phyloP scores from a whole-genome alignment of 2,329 filamentous ascomycete species.

The Fusarium goolgardi region DNA sequence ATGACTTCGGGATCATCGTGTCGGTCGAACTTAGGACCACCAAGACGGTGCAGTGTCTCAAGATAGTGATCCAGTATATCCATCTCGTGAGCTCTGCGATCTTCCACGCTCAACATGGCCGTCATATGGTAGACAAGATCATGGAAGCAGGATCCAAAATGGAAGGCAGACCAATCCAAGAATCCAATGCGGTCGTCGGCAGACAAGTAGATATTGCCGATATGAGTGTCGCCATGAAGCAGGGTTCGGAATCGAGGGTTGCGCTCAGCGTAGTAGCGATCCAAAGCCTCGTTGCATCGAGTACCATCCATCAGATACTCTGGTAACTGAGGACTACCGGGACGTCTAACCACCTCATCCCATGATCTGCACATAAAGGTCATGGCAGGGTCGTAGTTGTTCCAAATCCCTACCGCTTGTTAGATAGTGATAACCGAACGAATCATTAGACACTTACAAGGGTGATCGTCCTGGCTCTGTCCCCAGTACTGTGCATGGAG shows the following conservation, averaged over 20 bases:
- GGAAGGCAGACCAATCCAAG: constrained; percentile 57
- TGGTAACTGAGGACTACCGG: constrained; percentile 50
- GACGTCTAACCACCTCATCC: constrained; percentile 48
- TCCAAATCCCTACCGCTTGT: constrained; percentile 45
- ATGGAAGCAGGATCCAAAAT: constrained; percentile 57
- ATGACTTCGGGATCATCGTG: constrained; percentile 40
- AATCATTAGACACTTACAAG: constrained; percentile 25
- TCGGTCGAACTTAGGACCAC: constrained; percentile 32
- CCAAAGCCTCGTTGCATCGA: constrained; percentile 52
- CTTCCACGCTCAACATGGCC: constrained; percentile 53
- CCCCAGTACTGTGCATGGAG: constrained; percentile 55
- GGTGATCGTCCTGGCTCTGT: constrained; percentile 47
- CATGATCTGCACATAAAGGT: constrained; percentile 48
- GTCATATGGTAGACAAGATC: constrained; percentile 58
- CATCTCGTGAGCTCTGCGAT: constrained; percentile 56
- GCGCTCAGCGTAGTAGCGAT: constrained; percentile 52
- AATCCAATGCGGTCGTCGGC: constrained; percentile 52
- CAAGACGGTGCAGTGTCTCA: constrained; percentile 23
- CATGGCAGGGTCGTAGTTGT: constrained; percentile 54
- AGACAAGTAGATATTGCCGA: constrained; percentile 58
- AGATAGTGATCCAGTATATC: constrained; percentile 43
- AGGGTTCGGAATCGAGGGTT: constrained; percentile 56
- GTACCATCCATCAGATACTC: constrained; percentile 53
- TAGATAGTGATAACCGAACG: background rate
- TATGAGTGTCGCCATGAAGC: constrained; percentile 58